Conservation (phyloP, 257 asterid species). For the Craterostigma plantagineum region DNA sequence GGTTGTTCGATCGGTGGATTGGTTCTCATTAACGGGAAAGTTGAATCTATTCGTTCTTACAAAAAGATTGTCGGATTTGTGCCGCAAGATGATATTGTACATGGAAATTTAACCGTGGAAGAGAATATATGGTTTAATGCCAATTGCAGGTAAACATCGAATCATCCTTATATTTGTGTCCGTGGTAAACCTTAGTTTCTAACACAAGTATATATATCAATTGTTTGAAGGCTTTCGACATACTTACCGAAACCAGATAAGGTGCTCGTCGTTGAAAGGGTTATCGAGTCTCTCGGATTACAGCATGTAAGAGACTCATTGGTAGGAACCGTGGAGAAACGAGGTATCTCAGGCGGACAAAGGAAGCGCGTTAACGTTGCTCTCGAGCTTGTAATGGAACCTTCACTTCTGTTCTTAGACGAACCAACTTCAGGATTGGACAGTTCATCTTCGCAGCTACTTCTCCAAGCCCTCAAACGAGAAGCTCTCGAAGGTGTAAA, state of each 20-base stretch:
- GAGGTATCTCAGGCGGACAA: conserved; percentile 96
- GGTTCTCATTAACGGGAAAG: conserved; percentile 51
- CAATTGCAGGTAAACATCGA: conserved; percentile 53
- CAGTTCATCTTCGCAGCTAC: conserved; percentile 89
- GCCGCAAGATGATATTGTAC: conserved; percentile 95
- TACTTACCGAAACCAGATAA: conserved; percentile 61
- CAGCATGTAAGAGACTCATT: conserved; percentile 64
- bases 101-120: conserved; percentile 89
- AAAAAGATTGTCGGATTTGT: conserved; percentile 79
- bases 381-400: conserved; percentile 93
- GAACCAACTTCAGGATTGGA: conserved; percentile 96
- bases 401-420: conserved; percentile 75
- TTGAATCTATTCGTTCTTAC: conserved; percentile 57
- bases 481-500: conserved; percentile 92
- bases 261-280: conserved; percentile 82
- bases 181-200: not conserved
- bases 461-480: conserved; percentile 83
- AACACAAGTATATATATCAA: conserved; percentile 11
- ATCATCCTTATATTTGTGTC: not conserved
- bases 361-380: conserved; percentile 91
- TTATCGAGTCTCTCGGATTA: conserved; percentile 64
- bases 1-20: conserved; percentile 61
- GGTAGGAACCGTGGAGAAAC: conserved; percentile 85
- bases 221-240: conserved; percentile 52
- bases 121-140: conserved; percentile 99